These are phyloP conservation scores for Apiotrichum domesticum DNA, from an alignment of 1,284 basidiomycete genomes.

Conservation along the genomic window DNA sequence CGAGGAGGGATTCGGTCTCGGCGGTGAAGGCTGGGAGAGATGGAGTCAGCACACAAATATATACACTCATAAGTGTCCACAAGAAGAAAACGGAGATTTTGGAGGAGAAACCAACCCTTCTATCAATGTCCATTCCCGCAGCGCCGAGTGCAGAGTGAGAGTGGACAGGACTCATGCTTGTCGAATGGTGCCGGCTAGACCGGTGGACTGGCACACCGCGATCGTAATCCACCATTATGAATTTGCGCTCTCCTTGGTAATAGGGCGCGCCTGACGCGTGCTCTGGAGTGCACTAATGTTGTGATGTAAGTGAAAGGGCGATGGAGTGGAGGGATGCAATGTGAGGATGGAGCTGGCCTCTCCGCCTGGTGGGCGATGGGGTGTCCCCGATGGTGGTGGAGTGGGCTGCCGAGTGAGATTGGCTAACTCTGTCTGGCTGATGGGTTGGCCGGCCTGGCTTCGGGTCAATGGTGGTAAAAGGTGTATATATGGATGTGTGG, in stretches of 20 bases:
- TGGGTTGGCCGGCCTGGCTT: too few species aligned
- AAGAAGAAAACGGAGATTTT: too few species aligned
- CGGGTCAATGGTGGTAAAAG: too few species aligned
- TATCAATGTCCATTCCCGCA: constrained; percentile 9
- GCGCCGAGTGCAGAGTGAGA: constrained; percentile 3
- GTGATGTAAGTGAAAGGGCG: too few species aligned
- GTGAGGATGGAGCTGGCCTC: too few species aligned
- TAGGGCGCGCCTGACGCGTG: background rate
- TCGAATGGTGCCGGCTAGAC: constrained; percentile 6
- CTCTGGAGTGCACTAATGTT: too few species aligned
- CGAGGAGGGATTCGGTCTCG: constrained; percentile 24
- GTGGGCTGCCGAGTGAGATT: background rate
- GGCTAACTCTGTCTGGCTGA: too few species aligned
- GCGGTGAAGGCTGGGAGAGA: constrained; percentile 9
- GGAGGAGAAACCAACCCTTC: constrained; percentile 8
- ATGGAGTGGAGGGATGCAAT: too few species aligned
- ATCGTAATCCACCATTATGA: constrained; percentile 12
- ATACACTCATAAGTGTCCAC: too few species aligned
- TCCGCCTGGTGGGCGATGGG: background rate
- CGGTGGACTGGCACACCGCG: constrained; percentile 2
- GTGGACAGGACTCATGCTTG: constrained; percentile 13
- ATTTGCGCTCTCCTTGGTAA: background rate
- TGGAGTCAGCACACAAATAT: background rate
- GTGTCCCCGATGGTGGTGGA: background rate
- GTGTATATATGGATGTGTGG: too few species aligned